Percentiles rank a stretch among this genome's conserved stretches.
Conservation (phyloP, 345 rosid genomes). For the Fremontodendron californicum region DNA sequence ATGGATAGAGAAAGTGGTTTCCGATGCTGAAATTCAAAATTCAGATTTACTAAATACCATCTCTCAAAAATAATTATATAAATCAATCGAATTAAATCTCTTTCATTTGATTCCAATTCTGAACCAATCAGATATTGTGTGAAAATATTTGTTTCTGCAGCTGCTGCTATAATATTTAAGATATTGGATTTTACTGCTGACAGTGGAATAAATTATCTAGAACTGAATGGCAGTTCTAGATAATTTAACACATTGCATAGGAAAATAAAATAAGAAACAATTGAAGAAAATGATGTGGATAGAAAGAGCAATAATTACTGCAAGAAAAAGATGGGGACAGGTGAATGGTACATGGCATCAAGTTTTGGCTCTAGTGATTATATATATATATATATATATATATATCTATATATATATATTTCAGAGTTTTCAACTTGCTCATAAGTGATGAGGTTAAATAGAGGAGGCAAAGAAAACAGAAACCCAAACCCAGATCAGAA, state of each 20-base stretch:
- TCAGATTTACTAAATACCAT: too few relatives aligned
- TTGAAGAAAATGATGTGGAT: not conserved
- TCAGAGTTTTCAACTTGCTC: not conserved
- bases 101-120: too few relatives aligned
- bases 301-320: conserved; percentile 2
- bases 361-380: conserved; percentile 11
- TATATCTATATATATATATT: not conserved
- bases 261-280: not conserved
- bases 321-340: not conserved
- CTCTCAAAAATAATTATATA: too few relatives aligned
- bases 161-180: not conserved
- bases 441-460: too few relatives aligned
- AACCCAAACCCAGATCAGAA: not conserved
- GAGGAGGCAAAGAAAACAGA: not conserved
- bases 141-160: not conserved
- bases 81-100: too few relatives aligned
- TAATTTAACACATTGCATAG: not conserved
- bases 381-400: too few relatives aligned
- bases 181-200: not conserved
- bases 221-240: not conserved
- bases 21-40: too few relatives aligned
- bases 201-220: not conserved
- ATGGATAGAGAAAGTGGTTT: too few relatives aligned
- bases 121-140: not conserved
- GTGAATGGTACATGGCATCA: conserved; percentile 6